These are phyloP conservation scores for Oryza meyeriana DNA, from an alignment of 176 grass and related monocot genomes.

Conservation along the genomic window DNA sequence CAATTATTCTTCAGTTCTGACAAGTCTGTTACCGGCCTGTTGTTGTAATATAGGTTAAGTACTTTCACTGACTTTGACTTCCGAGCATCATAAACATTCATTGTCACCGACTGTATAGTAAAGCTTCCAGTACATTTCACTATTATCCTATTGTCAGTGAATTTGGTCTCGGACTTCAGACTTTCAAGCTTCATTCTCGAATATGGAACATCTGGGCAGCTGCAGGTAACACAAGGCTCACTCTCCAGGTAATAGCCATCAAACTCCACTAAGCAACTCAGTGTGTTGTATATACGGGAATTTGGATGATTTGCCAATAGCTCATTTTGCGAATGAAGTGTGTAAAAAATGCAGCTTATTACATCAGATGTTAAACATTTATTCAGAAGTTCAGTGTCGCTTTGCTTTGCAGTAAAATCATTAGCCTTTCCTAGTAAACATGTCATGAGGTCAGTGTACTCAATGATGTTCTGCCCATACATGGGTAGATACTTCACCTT, in stretches of 20 bases:
- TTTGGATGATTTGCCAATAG: constrained; percentile 98
- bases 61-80: constrained; percentile 97
- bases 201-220: constrained; percentile 96
- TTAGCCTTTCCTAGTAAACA: constrained; percentile 76
- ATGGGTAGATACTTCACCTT: constrained; percentile 81
- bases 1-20: constrained; percentile 99
- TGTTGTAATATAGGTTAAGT: constrained; percentile 95
- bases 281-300: constrained; percentile 84
- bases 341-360: constrained; percentile 81
- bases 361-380: constrained; percentile 79
- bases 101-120: constrained; percentile 90
- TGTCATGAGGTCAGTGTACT: constrained; percentile 90
- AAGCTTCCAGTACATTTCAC: constrained; percentile 97
- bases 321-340: constrained; percentile 93
- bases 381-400: constrained; percentile 65
- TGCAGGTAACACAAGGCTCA: constrained; percentile 97
- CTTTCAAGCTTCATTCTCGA: constrained; percentile 92
- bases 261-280: constrained; percentile 94
- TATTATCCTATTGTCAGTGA: constrained; percentile 96
- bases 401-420: constrained; percentile 60
- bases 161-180: constrained; percentile 95
- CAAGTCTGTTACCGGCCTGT: constrained; percentile 75
- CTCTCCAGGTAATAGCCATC: constrained; percentile 96
- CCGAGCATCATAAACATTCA: constrained; percentile 98
- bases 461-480: constrained; percentile 91